Base-by-base conservation (phyloP, 495 filamentous ascomycete species). In the Podospora appendiculata region DNA sequence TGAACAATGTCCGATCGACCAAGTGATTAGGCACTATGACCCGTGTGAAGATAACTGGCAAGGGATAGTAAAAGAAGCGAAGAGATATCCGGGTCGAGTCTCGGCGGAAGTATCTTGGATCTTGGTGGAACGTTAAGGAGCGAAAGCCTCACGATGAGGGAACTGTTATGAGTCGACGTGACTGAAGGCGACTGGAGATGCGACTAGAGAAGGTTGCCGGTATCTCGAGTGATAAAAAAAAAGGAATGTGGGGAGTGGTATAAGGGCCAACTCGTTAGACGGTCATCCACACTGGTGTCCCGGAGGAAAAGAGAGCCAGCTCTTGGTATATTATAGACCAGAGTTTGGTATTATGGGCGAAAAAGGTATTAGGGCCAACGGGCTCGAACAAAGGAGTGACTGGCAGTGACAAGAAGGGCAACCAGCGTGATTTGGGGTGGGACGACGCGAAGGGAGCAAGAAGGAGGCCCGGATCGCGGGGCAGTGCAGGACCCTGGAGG, bases 271-370 rank as follows among this genome's bases (percentile, higher is more conserved):
- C 71, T 68, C 64, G 63, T 66, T 66, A 61, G 70, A 61, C 63
- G 54, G 57, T 65, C 52, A 65, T 65, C 61, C 67, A 70, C 62
- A 67, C 67, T 67, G 62, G 59, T 60, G 61, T 69, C 64, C 51
- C 58, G 60, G 58, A 57, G 63, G 63, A 56, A 62, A 72, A 70
- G 67, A 72, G 71, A 73, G 68, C 71, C 72, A 73, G 70, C 70
- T 76, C 69, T 71, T 68, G 71, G 70, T 70, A 64, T 74, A 65
- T 72, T 75, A 73, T 74, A 75, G 67, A 74, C 67, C 67, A 65
- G 66, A 70, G 64, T 64, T 62, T 67, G 66, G 69, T 76, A 75
- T 58, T 57, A 63, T 59, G 50, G 59, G 52, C 12, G 44, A 43
- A 13, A 41, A 52, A 53, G 38, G 51, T 50, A 52, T 59, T 58